phyloP scores from a whole-genome alignment of 139 green algal genomes.

The Pseudopediastrum boryanum region DNA sequence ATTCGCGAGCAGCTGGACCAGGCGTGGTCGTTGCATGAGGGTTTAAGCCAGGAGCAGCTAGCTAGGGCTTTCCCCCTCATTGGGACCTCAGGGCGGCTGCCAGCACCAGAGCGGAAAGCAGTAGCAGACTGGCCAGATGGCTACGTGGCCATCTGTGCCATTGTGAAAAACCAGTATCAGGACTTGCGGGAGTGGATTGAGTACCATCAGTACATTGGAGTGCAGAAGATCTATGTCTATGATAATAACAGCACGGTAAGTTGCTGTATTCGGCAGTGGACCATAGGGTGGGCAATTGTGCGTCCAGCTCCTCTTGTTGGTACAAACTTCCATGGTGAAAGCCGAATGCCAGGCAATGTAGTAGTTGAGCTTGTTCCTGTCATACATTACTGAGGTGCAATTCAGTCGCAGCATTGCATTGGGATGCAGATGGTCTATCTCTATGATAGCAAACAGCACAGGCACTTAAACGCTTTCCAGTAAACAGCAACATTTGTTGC shows the following conservation, averaged over 20 bases:
- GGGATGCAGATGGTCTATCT: no score
- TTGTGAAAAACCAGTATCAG: conserved; percentile 48
- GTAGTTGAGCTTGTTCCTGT: no score
- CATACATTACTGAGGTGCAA: no score
- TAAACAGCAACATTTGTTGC: no score
- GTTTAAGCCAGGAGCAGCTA: conserved; percentile 28
- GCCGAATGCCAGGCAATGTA: no score
- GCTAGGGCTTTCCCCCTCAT: conserved; percentile 21
- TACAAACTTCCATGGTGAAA: no score
- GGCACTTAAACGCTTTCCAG: no score
- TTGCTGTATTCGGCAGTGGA: no score
- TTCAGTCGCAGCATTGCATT: no score
- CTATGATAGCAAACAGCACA: no score
- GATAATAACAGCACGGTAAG: conserved; percentile 52
- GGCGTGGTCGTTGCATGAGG: neutral
- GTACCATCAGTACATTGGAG: conserved; percentile 51
- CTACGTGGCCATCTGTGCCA: conserved; percentile 48
- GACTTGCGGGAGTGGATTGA: conserved; percentile 54
- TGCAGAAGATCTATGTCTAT: conserved; percentile 50
- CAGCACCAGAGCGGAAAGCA: neutral
- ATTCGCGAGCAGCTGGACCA: conserved; percentile 35
- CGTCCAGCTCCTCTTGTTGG: no score
- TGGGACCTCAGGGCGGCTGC: conserved; percentile 7
- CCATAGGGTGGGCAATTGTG: no score
- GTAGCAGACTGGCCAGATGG: conserved; percentile 17